Conservation (phyloP, 75 land plant species). For the Picea sitchensis region DNA sequence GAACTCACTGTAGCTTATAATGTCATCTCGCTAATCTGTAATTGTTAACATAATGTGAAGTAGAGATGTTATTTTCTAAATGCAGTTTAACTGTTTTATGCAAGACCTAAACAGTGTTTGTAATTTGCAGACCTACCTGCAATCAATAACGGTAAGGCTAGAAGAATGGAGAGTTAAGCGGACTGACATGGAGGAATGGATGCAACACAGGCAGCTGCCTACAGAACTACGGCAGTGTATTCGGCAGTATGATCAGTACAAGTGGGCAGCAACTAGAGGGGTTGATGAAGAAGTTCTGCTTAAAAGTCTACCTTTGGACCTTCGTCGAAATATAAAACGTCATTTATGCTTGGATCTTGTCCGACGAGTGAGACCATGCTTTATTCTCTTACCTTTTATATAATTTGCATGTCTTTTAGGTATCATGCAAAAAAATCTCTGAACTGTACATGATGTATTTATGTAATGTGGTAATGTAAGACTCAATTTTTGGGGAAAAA, state of each 20-base stretch:
- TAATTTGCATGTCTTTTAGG: not conserved
- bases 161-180: conserved; percentile 86
- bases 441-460: too few species aligned
- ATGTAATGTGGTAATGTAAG: not conserved
- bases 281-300: conserved; percentile 80
- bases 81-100: too few species aligned
- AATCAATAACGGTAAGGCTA: conserved; percentile 61
- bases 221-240: conserved; percentile 51
- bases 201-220: conserved; percentile 90
- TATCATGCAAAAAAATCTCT: not conserved
- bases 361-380: conserved; percentile 45
- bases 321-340: conserved; percentile 83
- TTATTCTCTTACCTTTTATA: not conserved
- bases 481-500: not conserved
- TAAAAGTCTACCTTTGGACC: conserved; percentile 64
- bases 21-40: too few species aligned
- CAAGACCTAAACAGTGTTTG: too few species aligned
- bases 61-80: too few species aligned
- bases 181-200: conserved; percentile 88
- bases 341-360: conserved; percentile 88
- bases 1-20: too few species aligned
- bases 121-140: conserved; percentile 65
- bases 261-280: conserved; percentile 78
- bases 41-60: too few species aligned
- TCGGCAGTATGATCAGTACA: conserved; percentile 67